Conservation (phyloP, 208 protist species). For the Crithidia brevicula region DNA sequence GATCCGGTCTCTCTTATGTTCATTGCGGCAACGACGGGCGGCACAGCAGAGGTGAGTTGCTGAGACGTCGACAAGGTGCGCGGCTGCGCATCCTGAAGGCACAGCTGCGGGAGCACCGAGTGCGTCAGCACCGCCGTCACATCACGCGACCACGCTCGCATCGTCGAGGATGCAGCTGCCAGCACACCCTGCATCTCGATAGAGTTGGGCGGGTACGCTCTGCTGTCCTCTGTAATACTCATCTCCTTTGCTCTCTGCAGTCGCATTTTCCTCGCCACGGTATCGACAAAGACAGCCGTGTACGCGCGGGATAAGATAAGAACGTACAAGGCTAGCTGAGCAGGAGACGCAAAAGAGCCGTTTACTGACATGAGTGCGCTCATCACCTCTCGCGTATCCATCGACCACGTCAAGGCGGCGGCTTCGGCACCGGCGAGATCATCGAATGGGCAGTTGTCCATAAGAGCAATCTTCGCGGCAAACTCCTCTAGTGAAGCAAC, state of each 20-base stretch:
- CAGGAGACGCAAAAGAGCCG: constrained; percentile 14
- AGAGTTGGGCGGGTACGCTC: too few species aligned
- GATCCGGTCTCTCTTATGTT: too few species aligned
- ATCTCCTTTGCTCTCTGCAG: not conserved
- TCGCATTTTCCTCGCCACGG: constrained; percentile 16
- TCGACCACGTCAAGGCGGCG: not conserved
- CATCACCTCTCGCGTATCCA: constrained; percentile 28
- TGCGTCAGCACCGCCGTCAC: constrained; percentile 22
- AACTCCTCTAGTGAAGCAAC: constrained; percentile 10
- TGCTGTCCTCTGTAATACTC: too few species aligned
- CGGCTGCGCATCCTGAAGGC: constrained; percentile 20
- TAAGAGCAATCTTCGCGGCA: not conserved
- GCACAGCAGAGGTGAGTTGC: not conserved
- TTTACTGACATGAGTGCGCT: constrained; percentile 13
- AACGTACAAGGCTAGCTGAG: constrained; percentile 20
- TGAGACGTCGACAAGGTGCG: constrained; percentile 18
- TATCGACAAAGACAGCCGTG: constrained; percentile 17
- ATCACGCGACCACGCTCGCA: constrained; percentile 56
- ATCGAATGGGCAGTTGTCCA: not conserved
- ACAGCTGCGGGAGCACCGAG: constrained; percentile 31
- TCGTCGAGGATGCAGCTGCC: constrained; percentile 2
- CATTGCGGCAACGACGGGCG: too few species aligned
- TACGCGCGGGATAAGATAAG: constrained; percentile 16
- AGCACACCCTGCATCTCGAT: not conserved
- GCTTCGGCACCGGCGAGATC: not conserved